Percentiles rank a stretch among this genome's conserved stretches.
Evolutionary conservation across 1,139 yeast genomes (phyloP).

Genomic region (Pichia sp.): DNA sequence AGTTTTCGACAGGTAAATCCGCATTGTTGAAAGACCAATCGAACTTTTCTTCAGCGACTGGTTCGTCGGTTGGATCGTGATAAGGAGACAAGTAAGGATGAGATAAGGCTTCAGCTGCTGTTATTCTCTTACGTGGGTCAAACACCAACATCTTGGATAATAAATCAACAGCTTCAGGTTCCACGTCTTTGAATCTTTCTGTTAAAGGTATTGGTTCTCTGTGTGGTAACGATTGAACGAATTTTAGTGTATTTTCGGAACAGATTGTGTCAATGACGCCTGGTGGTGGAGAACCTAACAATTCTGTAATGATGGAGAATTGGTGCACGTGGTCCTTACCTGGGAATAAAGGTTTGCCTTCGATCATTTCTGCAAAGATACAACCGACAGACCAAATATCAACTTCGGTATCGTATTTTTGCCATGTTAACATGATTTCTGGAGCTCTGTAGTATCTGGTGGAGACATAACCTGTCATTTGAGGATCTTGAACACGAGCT

Average conservation of each 20-base stretch:
- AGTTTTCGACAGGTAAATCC: constrained; percentile 94
- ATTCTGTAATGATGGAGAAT: constrained; percentile 93
- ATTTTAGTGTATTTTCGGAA: constrained; percentile 90
- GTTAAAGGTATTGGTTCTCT: constrained; percentile 88
- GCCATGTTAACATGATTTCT: constrained; percentile 99
- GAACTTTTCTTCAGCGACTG: constrained; percentile 86
- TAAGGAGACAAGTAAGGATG: constrained; percentile 97
- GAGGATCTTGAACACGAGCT: constrained; percentile 97
- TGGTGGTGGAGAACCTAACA: constrained; percentile 93
- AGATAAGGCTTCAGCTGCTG: constrained; percentile 85
- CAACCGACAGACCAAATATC: constrained; percentile 99
- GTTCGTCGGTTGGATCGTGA: constrained; percentile 98
- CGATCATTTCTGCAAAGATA: constrained; percentile 97
- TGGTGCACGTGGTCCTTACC: constrained; percentile 99
- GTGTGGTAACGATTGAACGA: constrained; percentile 91
- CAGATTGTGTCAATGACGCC: constrained; percentile 97
- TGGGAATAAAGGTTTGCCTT: constrained; percentile 98
- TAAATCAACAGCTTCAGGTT: constrained; percentile 89
- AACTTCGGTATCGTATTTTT: constrained; percentile 97
- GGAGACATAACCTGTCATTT: constrained; percentile 98
- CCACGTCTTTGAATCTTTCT: constrained; percentile 82
- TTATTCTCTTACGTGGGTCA: constrained; percentile 91
- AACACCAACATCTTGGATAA: constrained; percentile 88
- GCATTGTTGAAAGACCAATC: constrained; percentile 99
- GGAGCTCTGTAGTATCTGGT: constrained; percentile 98